These are phyloP conservation scores for Haematococcus sp. DNA, from an alignment of 139 green algal species.

Conservation along the genomic window DNA sequence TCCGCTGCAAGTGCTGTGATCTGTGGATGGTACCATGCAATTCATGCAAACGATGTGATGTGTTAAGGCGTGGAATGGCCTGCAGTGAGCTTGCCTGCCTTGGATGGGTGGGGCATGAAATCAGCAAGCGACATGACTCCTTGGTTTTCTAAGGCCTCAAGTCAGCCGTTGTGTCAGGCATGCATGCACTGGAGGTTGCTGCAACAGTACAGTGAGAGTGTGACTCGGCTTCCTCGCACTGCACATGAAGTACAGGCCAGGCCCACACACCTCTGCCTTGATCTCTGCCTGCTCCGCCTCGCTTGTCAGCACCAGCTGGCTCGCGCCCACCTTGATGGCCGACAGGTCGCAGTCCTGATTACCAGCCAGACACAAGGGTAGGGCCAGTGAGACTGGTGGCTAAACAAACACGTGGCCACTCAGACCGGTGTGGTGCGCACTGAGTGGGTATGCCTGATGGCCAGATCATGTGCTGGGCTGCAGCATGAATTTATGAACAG, in stretches of 20 bases:
- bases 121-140: background rate
- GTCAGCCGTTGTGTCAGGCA: too few species aligned
- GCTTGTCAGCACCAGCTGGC: slow-evolving; percentile 41
- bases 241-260: too few species aligned
- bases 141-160: too few species aligned
- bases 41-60: background rate
- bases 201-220: too few species aligned
- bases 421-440: slow-evolving; percentile 2
- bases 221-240: too few species aligned
- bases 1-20: slow-evolving; percentile 5
- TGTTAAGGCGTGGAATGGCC: background rate
- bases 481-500: too few species aligned
- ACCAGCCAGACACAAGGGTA: background rate
- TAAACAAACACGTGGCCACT: too few species aligned
- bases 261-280: slow-evolving; percentile 42
- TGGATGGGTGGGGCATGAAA: background rate
- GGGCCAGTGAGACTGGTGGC: too few species aligned
- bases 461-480: too few species aligned
- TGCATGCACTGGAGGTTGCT: too few species aligned
- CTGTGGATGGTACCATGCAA: background rate
- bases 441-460: too few species aligned
- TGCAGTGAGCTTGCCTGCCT: background rate
- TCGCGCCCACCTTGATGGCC: background rate
- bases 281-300: slow-evolving; percentile 54
- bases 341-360: slow-evolving; percentile 67